Evolutionary conservation across 768 basidiomycete species (phyloP).

Genomic region (Xerocomellus chrysenteron): DNA sequence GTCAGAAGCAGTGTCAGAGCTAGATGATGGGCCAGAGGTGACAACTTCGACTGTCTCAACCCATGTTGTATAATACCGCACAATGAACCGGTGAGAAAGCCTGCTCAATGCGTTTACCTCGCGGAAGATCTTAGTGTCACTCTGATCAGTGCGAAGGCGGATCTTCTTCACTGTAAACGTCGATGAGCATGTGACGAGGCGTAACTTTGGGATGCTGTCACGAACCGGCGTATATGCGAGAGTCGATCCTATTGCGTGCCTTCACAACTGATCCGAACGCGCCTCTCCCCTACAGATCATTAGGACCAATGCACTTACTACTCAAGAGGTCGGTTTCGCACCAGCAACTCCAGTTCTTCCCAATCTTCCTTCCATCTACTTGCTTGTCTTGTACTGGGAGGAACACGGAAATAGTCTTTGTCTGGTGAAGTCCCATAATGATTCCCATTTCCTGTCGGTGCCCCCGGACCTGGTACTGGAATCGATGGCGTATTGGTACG

Average conservation of each 20-base stretch:
- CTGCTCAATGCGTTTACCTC: slow-evolving; percentile 89
- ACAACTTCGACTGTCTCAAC: slow-evolving; percentile 65
- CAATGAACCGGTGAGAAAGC: slow-evolving; percentile 86
- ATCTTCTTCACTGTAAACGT: slow-evolving; percentile 77
- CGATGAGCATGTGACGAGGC: neutral
- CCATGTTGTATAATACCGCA: slow-evolving; percentile 91
- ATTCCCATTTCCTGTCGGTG: slow-evolving; percentile 46
- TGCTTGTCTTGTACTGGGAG: slow-evolving; percentile 43
- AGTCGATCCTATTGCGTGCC: slow-evolving; percentile 85
- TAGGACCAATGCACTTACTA: neutral
- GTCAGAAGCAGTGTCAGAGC: slow-evolving; percentile 40
- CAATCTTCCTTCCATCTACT: slow-evolving; percentile 94
- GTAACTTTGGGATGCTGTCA: neutral
- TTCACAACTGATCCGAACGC: slow-evolving; percentile 95
- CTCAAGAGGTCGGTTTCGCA: slow-evolving; percentile 23
- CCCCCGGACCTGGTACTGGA: slow-evolving; percentile 36
- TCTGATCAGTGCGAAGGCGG: slow-evolving; percentile 71
- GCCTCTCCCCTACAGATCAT: slow-evolving; percentile 66
- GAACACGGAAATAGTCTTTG: slow-evolving; percentile 54
- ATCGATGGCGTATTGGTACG: slow-evolving; percentile 19
- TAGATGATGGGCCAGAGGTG: slow-evolving; percentile 49
- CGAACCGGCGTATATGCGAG: slow-evolving; percentile 76
- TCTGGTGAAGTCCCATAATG: slow-evolving; percentile 57
- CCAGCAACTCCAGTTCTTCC: slow-evolving; percentile 87
- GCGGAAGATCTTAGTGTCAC: slow-evolving; percentile 84